phyloP scores from a whole-genome alignment of 306 rosid genomes.

The Rosa rugosa region DNA sequence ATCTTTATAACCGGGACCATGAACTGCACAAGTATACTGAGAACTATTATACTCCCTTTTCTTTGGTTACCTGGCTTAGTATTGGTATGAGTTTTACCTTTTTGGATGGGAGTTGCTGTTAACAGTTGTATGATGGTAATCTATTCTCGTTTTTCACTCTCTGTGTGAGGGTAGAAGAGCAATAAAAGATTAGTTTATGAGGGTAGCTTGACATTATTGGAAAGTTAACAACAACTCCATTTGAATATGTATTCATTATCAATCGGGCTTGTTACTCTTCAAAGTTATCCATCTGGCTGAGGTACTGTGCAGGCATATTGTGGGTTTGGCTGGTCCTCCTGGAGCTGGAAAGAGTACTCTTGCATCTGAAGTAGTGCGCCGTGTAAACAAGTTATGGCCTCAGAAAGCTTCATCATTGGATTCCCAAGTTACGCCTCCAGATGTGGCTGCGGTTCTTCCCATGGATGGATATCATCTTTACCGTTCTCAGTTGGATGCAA shows the following conservation, averaged over 20 bases:
- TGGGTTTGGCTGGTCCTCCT: constrained; percentile 96
- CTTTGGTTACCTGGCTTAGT: neutral
- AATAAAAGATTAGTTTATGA: neutral
- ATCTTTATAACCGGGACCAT: neutral
- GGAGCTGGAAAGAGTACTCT: constrained; percentile 91
- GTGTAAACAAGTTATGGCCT: constrained; percentile 70
- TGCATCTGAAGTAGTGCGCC: constrained; percentile 67
- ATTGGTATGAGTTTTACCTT: neutral
- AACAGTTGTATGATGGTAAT: neutral
- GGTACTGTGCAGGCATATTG: constrained; percentile 49
- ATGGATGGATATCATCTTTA: constrained; percentile 97
- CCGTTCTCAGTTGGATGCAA: constrained; percentile 80
- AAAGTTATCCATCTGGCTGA: constrained; percentile 18
- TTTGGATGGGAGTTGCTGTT: neutral
- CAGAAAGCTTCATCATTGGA: constrained; percentile 58
- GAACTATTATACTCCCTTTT: neutral
- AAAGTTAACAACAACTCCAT: neutral
- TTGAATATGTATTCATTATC: constrained; percentile 2
- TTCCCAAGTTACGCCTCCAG: constrained; percentile 55
- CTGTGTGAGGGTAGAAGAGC: neutral
- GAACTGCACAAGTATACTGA: neutral
- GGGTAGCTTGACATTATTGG: no score
- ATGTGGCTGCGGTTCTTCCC: constrained; percentile 71
- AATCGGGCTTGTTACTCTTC: constrained; percentile 17
- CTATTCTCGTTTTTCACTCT: neutral